Evolutionary conservation across 2,329 filamentous ascomycete species (phyloP), one percentile per base, ranked within the genome.

Genomic region (Arthrocladium fulminans): DNA sequence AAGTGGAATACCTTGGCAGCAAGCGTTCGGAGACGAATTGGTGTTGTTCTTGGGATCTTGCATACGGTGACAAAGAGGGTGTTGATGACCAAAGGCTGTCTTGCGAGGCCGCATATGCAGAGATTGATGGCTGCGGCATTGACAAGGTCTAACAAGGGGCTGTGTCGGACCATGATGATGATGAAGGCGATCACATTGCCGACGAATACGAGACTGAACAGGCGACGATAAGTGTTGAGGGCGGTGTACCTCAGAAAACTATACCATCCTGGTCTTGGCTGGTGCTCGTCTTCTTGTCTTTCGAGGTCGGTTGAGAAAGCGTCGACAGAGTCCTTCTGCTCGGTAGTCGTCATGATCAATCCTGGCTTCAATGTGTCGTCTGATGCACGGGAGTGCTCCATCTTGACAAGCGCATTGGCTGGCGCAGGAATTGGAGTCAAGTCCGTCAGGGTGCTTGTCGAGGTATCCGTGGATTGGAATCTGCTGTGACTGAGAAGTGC

Each of bases 191-290:
- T 55, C 10, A 64, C 45, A 54, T 81, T 81, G 53, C 66, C 59
- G 30, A 78, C 54, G 51, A 74, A 70, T 24, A 77, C 65, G 8
- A 78, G 44, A 35, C 73, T 72, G 61, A 81, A 80, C 7, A 81
- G 70, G 3, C 73, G 70, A 19, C 77, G 71, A 56, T 81, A 81
- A 22, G 73, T 66, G 46, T 74, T 74, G 57, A 78, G 41, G 19
- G 24, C 24, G 2, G 41, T 44, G 24, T 32, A 44, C 13, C 41
- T 30, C 27, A 44, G 24, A 4, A 20, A 30, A 19, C 41, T 44
- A n/a, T 30, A 44, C 41, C 7, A 15, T 20, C 25, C 25, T 29
- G 24, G 17, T 8, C 41, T 29, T 32, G 41, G 41, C 25, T 25
- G 22, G 23, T 10, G 19, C n/a, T 41, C 19, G n/a, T 41, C 39